Conservation (phyloP, 176 grass and related monocot genomes). For the Lolium multiflorum region DNA sequence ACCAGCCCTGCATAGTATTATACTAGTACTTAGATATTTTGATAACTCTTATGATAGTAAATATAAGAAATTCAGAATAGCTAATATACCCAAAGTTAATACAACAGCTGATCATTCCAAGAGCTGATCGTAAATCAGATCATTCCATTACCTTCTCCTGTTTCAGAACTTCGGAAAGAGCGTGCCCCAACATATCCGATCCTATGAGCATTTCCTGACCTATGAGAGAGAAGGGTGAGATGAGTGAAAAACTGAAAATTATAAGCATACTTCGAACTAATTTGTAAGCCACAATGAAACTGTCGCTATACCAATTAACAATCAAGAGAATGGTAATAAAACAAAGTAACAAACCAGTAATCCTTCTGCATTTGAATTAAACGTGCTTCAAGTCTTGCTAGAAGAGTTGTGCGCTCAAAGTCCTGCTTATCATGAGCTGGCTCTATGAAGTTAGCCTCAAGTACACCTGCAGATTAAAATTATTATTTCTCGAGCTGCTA, state of each 20-base stretch:
- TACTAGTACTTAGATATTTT: background rate
- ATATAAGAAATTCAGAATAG: background rate
- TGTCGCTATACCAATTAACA: constrained; percentile 10
- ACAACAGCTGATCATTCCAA: too few species aligned
- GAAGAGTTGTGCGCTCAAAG: constrained; percentile 96
- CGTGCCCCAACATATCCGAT: constrained; percentile 75
- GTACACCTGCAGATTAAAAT: constrained; percentile 66
- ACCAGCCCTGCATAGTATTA: too few species aligned
- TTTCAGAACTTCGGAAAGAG: constrained; percentile 42
- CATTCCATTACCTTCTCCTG: constrained; percentile 56
- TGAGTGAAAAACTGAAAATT: constrained; percentile 25
- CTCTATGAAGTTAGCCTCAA: constrained; percentile 97
- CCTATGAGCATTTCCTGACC: constrained; percentile 77
- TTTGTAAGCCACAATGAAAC: constrained; percentile 7
- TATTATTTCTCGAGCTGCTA: constrained; percentile 27
- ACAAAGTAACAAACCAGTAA: constrained; percentile 81
- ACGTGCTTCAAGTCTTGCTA: constrained; percentile 80
- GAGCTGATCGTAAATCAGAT: background rate
- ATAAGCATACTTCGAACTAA: constrained; percentile 20
- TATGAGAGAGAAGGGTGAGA: constrained; percentile 29
- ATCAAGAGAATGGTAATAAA: constrained; percentile 29
- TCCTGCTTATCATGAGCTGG: constrained; percentile 99
- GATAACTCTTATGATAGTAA: background rate
- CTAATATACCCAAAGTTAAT: background rate
- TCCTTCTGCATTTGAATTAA: constrained; percentile 93